Base-by-base conservation (phyloP, 192 early-diverging fungal genomes). In the Geranomyces michiganensis region DNA sequence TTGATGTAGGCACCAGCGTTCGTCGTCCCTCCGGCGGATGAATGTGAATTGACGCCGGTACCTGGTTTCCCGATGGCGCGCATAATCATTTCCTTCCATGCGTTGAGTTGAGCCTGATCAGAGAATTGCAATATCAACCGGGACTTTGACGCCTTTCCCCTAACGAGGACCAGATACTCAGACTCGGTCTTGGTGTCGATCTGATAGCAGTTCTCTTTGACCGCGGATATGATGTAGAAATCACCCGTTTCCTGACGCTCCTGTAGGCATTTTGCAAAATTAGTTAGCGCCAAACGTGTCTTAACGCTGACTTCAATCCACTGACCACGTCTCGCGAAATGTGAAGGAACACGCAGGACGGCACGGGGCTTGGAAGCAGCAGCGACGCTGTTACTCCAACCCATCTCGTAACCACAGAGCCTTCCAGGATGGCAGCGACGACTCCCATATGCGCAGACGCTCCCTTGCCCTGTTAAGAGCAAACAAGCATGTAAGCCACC, bases 361-460 rank as follows among this genome's bases (percentile, higher is more conserved):
- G 51, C 3, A 53, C 3, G 51, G 51, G 51, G 19, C 21, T 24
- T n/a, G 51, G 51, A n/a, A 53, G 19, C 51, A 53, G 51, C 51
- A 53, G 51, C 51, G 51, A 53, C 51, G 51, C 51, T 26, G 51
- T 53, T 17, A 53, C 51, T 24, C 51, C 51, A 4, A 53, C 51
- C 51, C 51, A 53, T 53, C 51, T n/a, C 51, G 51, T 53, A 26
- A 53, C 21, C 21, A 53, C 51, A 26, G 19, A 24, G 51, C 51
- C 51, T 53, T 53, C 51, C 51, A 53, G 51, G 21, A 53, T 53
- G 21, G 51, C 51, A 26, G 51, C 51, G 7, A 6, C 51, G 21
- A 53, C 51, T 24, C 51, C 51, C 4, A 53, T 26, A 53, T 53
- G 51, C 51, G 26, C 51, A n/a, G 51, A 53, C 21, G 19, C 26